These are phyloP conservation scores for Rhodotorula taiwanensis DNA, from an alignment of 768 basidiomycete species.

Conservation along the genomic window DNA sequence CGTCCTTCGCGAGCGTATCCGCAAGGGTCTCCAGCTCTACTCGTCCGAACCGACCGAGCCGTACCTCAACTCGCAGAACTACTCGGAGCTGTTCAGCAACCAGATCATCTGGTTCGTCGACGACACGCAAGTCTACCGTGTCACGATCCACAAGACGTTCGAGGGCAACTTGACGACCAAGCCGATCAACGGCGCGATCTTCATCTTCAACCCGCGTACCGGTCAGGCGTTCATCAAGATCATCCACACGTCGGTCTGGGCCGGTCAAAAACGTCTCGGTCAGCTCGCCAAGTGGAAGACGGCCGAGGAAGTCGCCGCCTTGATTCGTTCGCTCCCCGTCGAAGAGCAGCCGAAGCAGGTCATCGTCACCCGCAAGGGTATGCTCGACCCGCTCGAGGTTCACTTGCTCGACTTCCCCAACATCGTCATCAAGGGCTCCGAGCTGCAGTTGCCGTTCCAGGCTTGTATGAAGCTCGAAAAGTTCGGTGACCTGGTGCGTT, in stretches of 20 bases:
- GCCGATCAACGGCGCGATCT: conserved; percentile 95
- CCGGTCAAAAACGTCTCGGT: conserved; percentile 98
- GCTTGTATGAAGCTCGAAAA: conserved; percentile 99
- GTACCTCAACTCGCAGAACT: conserved; percentile 87
- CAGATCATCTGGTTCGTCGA: conserved; percentile 97
- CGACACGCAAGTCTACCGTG: conserved; percentile 99
- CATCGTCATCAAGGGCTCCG: conserved; percentile 99
- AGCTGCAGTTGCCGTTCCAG: conserved; percentile 97
- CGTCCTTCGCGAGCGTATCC: conserved; percentile 94
- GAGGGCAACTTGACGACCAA: conserved; percentile 99
- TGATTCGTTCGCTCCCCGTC: conserved; percentile 95
- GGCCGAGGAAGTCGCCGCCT: conserved; percentile 97
- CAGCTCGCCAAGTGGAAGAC: conserved; percentile 99
- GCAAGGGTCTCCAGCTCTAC: conserved; percentile 95
- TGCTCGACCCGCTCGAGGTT: conserved; percentile 89
- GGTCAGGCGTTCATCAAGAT: conserved; percentile 98
- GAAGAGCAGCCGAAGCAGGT: conserved; percentile 99
- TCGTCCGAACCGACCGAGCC: conserved; percentile 99
- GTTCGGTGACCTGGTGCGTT: conserved; percentile 93
- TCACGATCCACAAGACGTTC: conserved; percentile 98
- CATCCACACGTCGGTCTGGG: conserved; percentile 99
- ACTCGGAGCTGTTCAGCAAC: conserved; percentile 53
- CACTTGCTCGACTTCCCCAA: conserved; percentile 99
- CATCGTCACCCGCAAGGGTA: conserved; percentile 98
- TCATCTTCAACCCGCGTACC: conserved; percentile 98